These are phyloP conservation scores for Fusarium nisikadoi DNA, from an alignment of 2,329 filamentous ascomycete species.

Conservation along the genomic window DNA sequence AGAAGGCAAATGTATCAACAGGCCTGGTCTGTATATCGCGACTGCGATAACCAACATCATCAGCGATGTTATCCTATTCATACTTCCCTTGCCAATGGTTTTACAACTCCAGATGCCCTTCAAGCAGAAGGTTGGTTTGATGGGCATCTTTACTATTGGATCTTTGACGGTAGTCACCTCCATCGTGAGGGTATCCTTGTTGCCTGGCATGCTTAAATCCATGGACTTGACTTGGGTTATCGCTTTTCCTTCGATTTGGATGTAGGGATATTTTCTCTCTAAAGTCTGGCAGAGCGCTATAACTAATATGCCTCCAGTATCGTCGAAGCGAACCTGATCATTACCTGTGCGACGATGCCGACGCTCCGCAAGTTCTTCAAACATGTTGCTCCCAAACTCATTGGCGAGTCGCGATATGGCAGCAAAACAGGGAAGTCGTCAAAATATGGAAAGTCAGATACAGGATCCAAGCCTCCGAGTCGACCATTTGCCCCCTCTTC, in stretches of 20 bases:
- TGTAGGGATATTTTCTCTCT: constrained; percentile 31
- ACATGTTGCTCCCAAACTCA: constrained; percentile 49
- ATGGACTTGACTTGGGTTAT: constrained; percentile 47
- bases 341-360: constrained; percentile 54
- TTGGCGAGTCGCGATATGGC: constrained; percentile 43
- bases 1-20: constrained; percentile 56
- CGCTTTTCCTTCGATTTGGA: constrained; percentile 44
- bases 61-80: constrained; percentile 59
- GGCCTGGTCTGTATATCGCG: constrained; percentile 59
- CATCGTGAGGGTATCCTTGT: constrained; percentile 44
- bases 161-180: constrained; percentile 50
- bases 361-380: constrained; percentile 54
- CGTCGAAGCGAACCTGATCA: constrained; percentile 54
- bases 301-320: constrained; percentile 12
- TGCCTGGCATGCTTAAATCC: constrained; percentile 39
- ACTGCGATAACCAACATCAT: constrained; percentile 60
- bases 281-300: too few species aligned
- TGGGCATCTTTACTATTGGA: constrained; percentile 57
- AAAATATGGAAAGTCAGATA: constrained; percentile 31
- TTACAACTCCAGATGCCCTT: constrained; percentile 56
- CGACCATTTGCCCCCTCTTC: constrained; percentile 16
- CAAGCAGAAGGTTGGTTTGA: constrained; percentile 59
- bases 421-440: constrained; percentile 33
- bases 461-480: constrained; percentile 17
- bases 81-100: constrained; percentile 59